Evolutionary conservation across 768 basidiomycete genomes (phyloP), one percentile per base, ranked within the genome.

Genomic region (Mycena floridula): DNA sequence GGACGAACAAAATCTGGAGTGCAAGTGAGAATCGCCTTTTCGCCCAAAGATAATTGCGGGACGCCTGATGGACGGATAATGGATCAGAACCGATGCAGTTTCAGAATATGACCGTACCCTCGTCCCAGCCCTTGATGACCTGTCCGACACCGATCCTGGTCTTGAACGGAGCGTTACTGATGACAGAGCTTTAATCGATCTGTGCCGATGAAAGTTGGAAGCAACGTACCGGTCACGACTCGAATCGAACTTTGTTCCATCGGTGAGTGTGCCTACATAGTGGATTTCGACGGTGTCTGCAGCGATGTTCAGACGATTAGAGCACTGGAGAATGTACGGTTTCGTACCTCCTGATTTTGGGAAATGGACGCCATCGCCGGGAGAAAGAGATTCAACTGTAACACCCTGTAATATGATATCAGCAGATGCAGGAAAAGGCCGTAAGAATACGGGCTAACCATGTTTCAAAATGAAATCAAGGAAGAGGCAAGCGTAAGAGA

Each of bases 111-210:
- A 16, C 64, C 73, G 54, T 51, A 83, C 91, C 90, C 61, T 91
- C 88, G 57, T 93, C 90, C 91, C 89, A 93, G 23, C 90, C 89
- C 57, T 73, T 84, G 66, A 94, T 92, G 38, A 94, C 90, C 57
- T 82, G 81, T 7, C 87, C 85, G 15, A 81, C 68, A 40, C 90
- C 89, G 50, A 91, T 90, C 58, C 76, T 56, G 4, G 86, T 89
- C 50, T 62, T 54, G 60, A 92, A 91, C 1, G 88, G 77, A 0
- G 4, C 3, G 0, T 68, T 11, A 20, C 42, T 22, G 46, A 16
- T 15, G 32, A 37, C 2, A 20, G 15, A 44, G 44, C 32, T 18
- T 22, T n/a, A n/a, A 25, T 11, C 23, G 11, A 35, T n/a, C n/a
- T n/a, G 25, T 16, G 15, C 3, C 8, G 37, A 16, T n/a, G 18